Conservation (phyloP, 176 grass and related monocot species). For the Melocanna baccifera region DNA sequence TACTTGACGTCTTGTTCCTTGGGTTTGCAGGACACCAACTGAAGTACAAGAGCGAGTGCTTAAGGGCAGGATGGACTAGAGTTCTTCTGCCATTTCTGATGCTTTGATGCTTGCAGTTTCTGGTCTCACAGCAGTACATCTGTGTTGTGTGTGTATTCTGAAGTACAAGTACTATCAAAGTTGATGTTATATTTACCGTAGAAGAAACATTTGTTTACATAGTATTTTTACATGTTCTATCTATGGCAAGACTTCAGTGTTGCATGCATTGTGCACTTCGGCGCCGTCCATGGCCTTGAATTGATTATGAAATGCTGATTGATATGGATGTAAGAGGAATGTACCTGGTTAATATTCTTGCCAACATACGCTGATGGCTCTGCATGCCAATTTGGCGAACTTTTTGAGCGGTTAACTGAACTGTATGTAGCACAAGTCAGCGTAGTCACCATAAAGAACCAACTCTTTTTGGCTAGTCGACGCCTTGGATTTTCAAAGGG, state of each 20-base stretch:
- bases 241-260: background rate
- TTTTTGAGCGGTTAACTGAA: background rate
- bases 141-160: conserved; percentile 6
- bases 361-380: background rate
- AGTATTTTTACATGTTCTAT: background rate
- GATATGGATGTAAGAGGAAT: background rate
- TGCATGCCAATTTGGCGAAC: background rate
- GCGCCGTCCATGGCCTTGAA: background rate
- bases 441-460: background rate
- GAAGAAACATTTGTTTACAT: conserved; percentile 8
- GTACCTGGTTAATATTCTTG: background rate
- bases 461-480: background rate
- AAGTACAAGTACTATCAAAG: conserved; percentile 23
- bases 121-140: background rate
- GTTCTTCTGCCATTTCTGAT: background rate
- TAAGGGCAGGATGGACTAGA: conserved; percentile 90
- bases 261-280: background rate
- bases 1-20: conserved; percentile 2
- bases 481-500: background rate
- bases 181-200: background rate
- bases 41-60: conserved; percentile 80
- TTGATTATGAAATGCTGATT: background rate
- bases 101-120: conserved; percentile 19
- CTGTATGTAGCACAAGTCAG: background rate
- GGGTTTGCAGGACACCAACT: conserved; percentile 67